Evolutionary conservation across 1,284 basidiomycete genomes (phyloP).

Genomic region (Irpex sp.): DNA sequence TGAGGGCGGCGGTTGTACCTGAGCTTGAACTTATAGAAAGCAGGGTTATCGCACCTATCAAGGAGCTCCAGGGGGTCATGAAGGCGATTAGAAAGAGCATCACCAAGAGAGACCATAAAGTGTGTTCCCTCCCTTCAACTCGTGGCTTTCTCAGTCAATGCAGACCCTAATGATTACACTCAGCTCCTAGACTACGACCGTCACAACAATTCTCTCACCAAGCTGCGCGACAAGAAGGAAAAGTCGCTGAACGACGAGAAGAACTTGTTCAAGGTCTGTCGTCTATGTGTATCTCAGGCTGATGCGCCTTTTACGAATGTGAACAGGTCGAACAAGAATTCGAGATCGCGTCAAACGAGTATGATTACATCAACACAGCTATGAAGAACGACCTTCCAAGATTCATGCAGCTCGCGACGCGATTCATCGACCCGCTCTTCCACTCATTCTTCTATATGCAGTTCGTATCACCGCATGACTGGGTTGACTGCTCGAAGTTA

Average conservation of each 20-base stretch:
- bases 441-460: constrained; percentile 99
- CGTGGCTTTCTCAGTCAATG: not conserved
- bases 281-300: not conserved
- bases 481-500: too few species aligned
- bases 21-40: constrained; percentile 96
- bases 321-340: constrained; percentile 94
- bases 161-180: not conserved
- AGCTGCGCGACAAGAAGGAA: constrained; percentile 96
- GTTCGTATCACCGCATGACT: constrained; percentile 45
- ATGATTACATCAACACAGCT: constrained; percentile 93
- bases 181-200: constrained; percentile 94
- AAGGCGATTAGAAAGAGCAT: constrained; percentile 93
- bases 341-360: constrained; percentile 92
- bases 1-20: constrained; percentile 76
- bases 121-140: constrained; percentile 26
- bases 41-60: constrained; percentile 81
- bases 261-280: constrained; percentile 83
- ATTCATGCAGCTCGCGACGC: constrained; percentile 84
- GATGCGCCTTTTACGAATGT: not conserved
- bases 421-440: constrained; percentile 95
- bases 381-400: constrained; percentile 92
- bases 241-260: constrained; percentile 93
- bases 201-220: constrained; percentile 93
- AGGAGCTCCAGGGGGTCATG: constrained; percentile 85
- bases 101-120: constrained; percentile 96